Base-by-base conservation (phyloP, 1,284 basidiomycete genomes). In the Exobasidium rhododendri region DNA sequence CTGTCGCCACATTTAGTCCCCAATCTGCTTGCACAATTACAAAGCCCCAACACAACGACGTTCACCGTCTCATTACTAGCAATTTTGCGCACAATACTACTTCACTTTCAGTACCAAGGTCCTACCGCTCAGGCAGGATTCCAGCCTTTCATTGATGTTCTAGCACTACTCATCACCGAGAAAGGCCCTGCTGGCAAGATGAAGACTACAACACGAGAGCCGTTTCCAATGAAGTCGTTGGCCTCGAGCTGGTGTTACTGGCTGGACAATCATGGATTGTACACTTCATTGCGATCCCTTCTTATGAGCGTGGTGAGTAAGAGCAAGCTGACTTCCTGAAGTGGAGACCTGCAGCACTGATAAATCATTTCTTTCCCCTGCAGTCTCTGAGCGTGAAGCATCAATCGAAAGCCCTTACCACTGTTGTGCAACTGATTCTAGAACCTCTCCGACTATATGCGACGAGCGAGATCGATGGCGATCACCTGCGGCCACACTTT, bases 271-370 rank as follows among this genome's bases (percentile, higher is more conserved):
- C 7, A 40, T 40, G 35, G 35, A 2, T 49, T 61, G n/a, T 44
- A 61, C 32, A 17, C 11, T n/a, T 26, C 26, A 22, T 6, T 61
- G 13, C 24, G 31, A 17, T 24, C 40, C 22, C 59, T 58, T 40
- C 54, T 61, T 31, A 20, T 61, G 14, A 28, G 3, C 40, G 29
- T 61, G 32, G 59, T 61, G 59, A 61, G 58, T 60, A 13, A 22
- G 10, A 11, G 56, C 2, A 24, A n/a, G 31, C 22, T 28, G n/a
- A n/a, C n/a, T n/a, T n/a, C n/a, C n/a, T n/a, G n/a, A n/a, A n/a
- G n/a, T n/a, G n/a, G n/a, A n/a, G n/a, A n/a, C n/a, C n/a, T n/a
- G n/a, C n/a, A n/a, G n/a, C n/a, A n/a, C n/a, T n/a, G n/a, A n/a
- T n/a, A n/a, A n/a, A n/a, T n/a, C n/a, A n/a, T n/a, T n/a, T n/a